Conservation (phyloP, 2,329 filamentous ascomycete genomes). For the Graphilbum fragrans region DNA sequence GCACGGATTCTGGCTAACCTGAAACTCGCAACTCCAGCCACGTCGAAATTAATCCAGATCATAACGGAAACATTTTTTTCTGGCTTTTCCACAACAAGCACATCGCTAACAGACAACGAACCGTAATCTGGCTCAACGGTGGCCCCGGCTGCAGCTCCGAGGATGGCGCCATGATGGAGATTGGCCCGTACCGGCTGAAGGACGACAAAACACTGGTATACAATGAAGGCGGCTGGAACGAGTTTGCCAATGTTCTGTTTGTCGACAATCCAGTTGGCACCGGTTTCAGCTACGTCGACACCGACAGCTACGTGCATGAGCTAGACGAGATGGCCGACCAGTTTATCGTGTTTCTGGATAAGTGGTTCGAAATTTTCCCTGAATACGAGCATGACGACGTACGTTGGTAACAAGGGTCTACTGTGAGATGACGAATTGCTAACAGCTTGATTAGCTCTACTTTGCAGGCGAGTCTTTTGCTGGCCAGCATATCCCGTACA, state of each 20-base stretch:
- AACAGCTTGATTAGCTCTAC: constrained; percentile 65
- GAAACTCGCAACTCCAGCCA: constrained; percentile 46
- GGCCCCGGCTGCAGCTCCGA: constrained; percentile 95
- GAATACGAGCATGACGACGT: constrained; percentile 89
- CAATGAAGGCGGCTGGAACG: constrained; percentile 96
- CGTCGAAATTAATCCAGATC: constrained; percentile 73
- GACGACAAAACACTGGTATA: constrained; percentile 58
- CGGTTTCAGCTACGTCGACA: constrained; percentile 91
- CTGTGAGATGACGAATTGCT: neutral
- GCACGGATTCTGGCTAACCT: neutral
- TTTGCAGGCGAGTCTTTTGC: constrained; percentile 94
- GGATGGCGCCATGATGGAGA: constrained; percentile 91
- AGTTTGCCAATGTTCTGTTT: constrained; percentile 94
- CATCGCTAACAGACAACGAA: constrained; percentile 81
- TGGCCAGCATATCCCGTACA: constrained; percentile 93
- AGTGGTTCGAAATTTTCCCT: constrained; percentile 83
- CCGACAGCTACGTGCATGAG: constrained; percentile 74
- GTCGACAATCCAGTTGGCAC: constrained; percentile 96
- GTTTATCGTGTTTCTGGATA: constrained; percentile 79
- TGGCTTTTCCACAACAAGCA: constrained; percentile 96
- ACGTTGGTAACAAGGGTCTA: constrained; percentile 22
- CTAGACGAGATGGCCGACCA: constrained; percentile 81
- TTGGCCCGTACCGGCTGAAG: constrained; percentile 82
- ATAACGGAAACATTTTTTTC: constrained; percentile 94
- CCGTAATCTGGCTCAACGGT: constrained; percentile 93